These are phyloP conservation scores for Dacryopinax spathularia DNA, from an alignment of 768 basidiomycete species.

Conservation along the genomic window DNA sequence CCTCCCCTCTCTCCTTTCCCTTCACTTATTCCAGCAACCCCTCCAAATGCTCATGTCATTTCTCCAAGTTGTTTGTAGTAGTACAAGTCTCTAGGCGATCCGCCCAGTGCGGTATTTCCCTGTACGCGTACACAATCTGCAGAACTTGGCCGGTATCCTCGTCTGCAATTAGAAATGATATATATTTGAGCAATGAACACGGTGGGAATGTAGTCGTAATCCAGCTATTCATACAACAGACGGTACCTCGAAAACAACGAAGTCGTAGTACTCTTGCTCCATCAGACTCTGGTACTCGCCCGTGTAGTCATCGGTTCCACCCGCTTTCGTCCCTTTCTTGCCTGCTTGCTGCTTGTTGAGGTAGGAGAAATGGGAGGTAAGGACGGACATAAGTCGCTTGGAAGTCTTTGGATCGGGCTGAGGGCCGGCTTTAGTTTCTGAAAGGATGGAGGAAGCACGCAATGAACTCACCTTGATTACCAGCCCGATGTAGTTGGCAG, in stretches of 20 bases:
- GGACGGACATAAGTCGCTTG: constrained; percentile 57
- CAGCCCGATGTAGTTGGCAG: constrained; percentile 75
- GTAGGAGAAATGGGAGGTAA: constrained; percentile 70
- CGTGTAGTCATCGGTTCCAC: constrained; percentile 43
- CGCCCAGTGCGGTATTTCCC: background rate
- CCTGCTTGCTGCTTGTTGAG: constrained; percentile 54
- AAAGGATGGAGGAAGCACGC: background rate
- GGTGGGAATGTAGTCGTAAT: background rate
- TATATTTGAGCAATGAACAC: background rate
- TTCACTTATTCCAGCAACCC: background rate
- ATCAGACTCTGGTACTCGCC: constrained; percentile 87
- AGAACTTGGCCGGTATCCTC: background rate
- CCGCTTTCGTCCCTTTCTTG: constrained; percentile 29
- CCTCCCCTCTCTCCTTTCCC: background rate
- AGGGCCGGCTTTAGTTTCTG: background rate
- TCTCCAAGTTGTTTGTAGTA: background rate
- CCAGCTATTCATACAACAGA: constrained; percentile 43
- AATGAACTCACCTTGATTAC: constrained; percentile 50
- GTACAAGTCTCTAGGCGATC: background rate
- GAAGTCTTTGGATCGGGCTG: constrained; percentile 78
- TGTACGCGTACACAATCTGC: background rate
- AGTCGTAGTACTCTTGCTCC: constrained; percentile 94
- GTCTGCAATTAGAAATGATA: constrained; percentile 4
- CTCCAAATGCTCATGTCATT: background rate
- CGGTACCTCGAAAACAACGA: constrained; percentile 85